Base-by-base conservation (phyloP, 129 eudicot species). In the Glebionis coronaria region DNA sequence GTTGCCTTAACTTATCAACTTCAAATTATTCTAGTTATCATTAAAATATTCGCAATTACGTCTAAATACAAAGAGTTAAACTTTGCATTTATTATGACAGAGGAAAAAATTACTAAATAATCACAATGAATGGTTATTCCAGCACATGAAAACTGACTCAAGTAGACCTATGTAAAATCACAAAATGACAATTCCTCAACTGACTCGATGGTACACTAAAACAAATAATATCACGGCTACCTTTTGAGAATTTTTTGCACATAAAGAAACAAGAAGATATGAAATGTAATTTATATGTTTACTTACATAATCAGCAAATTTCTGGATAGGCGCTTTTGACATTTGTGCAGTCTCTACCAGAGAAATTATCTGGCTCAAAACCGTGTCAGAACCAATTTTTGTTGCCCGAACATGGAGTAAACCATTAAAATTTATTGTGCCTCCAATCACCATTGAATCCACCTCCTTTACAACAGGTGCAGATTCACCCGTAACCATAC, bases 401-500 rank as follows among this genome's bases (percentile, higher is more conserved):
- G 86, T 94, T 65, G 97, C 99, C 65, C 77, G 75, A 29, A 94
- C 74, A 68, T 94, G 99, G 53, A 94, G 94, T 47, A 82, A 80
- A 61, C 99, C 99, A 66, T 90, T 95, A 67, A 83, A 83, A 79
- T 94, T 94, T 57, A 94, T 87, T 11, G 97, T 94, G 49, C 99
- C 99, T 44, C 99, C 99, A 63, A 94, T 87, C 44, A 89, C 95
- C 25, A 77, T 56, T 0, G 90, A 81, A 74, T 81, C 79, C 56
- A 79, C 78, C 70, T 90, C 97, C 83, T 94, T 94, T 60, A 75
- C 59, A 63, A 85, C 95, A 50, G 99, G 95, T 49, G 81, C 77
- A 21, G 99, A 82, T 87, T 94, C 99, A 59, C 99, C 99, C n/a
- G 99, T 94, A 61, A 94, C 95, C 99, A 94, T 89, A 71, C 99